A percentile compares a stretch with the other conserved stretches of the same genome.
These are phyloP conservation scores for Kurtzmaniella quercitrusa DNA, from an alignment of 1,139 yeast species.

Conservation along the genomic window DNA sequence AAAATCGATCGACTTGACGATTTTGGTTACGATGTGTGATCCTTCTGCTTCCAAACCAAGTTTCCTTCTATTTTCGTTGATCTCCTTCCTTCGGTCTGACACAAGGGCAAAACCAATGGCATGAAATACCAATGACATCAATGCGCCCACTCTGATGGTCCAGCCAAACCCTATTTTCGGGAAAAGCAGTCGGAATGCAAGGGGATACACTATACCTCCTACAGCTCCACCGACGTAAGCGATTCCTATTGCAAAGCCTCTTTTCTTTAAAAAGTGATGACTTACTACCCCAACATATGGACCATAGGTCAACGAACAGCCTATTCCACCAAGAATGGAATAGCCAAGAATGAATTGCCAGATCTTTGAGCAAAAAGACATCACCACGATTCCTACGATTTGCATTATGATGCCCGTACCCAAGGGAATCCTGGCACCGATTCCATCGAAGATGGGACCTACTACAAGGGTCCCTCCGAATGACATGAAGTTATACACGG, in stretches of 20 bases:
- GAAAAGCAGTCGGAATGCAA: slow-evolving; percentile 19
- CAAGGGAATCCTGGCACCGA: slow-evolving; percentile 20
- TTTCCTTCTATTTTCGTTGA: slow-evolving; percentile 9
- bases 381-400: slow-evolving; percentile 20
- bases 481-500: slow-evolving; percentile 24
- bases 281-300: slow-evolving; percentile 20
- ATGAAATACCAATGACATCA: slow-evolving; percentile 17
- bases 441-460: slow-evolving; percentile 24
- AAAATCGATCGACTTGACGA: slow-evolving; percentile 23
- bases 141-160: slow-evolving; percentile 23
- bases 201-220: slow-evolving; percentile 26
- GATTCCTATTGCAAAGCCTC: slow-evolving; percentile 23
- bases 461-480: slow-evolving; percentile 22
- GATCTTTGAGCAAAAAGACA: slow-evolving; percentile 17
- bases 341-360: slow-evolving; percentile 25
- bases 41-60: slow-evolving; percentile 2
- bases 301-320: slow-evolving; percentile 22
- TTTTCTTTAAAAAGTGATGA: slow-evolving; percentile 19
- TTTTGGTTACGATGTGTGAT: slow-evolving; percentile 10
- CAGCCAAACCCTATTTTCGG: slow-evolving; percentile 26
- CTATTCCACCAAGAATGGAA: slow-evolving; percentile 19
- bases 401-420: slow-evolving; percentile 14
- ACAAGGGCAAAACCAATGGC: slow-evolving; percentile 15
- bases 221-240: slow-evolving; percentile 26
- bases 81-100: slow-evolving; percentile 19